Evolutionary conservation across 768 basidiomycete species (phyloP), one percentile per base, ranked within the genome.

Genomic region (Tulasnella sp.): DNA sequence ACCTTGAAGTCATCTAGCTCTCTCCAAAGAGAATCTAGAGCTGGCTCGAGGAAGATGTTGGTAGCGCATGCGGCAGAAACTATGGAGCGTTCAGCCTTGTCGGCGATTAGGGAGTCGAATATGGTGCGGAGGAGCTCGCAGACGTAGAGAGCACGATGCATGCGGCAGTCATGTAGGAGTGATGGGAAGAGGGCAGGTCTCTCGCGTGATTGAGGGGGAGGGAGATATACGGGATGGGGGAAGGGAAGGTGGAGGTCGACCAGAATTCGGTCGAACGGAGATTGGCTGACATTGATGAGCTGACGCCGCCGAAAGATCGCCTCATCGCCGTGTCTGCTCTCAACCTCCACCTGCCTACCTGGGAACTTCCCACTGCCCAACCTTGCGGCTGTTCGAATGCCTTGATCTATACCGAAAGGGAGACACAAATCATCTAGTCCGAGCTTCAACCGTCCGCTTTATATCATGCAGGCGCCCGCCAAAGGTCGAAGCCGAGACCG

Each of bases 141-240:
- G n/a, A 70, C 40, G 69, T 42, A 70, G 40, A 70, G 69, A 25
- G 69, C 69, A 42, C 37, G 69, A 15, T 70, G 69, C 69, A 70
- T 70, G 69, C 37, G 69, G 17, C 40, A 15, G 36, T 38, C 40
- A 42, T 42, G 40, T 70, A 38, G 69, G 69, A 38, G 69, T 42
- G 69, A 42, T 8, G 36, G 69, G 36, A 38, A 15, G 69, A 39
- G 69, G 69, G 36, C 58, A 64, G 58, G 58, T 64, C 29, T 25
- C 25, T 64, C 29, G 58, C 29, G 58, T 64, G 58, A 64, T 34
- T 64, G 58, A 64, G 9, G 58, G 58, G 58, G 25, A 17, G 9
- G 14, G 58, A 34, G 25, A 64, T 64, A 64, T 34, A 34, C 14
- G 58, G 58, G 29, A 4, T 29, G 58, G 58, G 29, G 31, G 29